Evolutionary conservation across 1,139 yeast genomes (phyloP), one percentile per base, ranked within the genome.

Genomic region (Arxiozyma bovina): DNA sequence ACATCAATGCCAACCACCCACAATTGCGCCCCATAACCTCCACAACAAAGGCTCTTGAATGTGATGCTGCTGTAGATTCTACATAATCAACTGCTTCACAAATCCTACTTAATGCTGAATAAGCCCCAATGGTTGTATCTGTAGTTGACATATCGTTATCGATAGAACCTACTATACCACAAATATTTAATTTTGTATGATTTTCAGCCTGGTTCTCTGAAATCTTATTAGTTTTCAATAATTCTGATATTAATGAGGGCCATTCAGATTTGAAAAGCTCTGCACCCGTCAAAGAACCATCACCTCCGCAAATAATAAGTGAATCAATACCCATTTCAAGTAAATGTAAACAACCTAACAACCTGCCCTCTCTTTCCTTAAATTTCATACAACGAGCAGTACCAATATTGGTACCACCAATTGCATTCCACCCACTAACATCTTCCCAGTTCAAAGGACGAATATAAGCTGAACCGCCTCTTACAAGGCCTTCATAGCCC

Each of bases 21-120:
- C 99, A 93, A 73, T 93, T 96, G 70, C 99, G 83, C 55, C 99
- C 99, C 99, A 93, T 93, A 51, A 93, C 99, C 73, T 93, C 99
- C 57, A 93, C 88, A 50, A 93, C 96, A 70, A 93, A 93, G 7
- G 99, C 99, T 69, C 99, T 82, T 21, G 97, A 89, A 70, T 93
- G 99, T 6, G 98, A 91, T 62, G 87, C 81, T 21, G 99, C 99
- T 42, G 99, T 93, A 50, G 97, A 96, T 70, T 91, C 97, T 63
- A 93, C 93, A 72, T 60, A 62, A 71, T 93, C 98, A 60, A 93
- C 93, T 78, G 91, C 87, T 71, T 88, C 89, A 68, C 96, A 86
- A 66, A 93, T 93, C 71, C 99, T 79, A 62, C 87, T 96, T 64
- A 93, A 78, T 12, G 97, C 87, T 3, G 97, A 90, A 71, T 81